Conservation (phyloP, 345 rosid genomes). For the Heritiera littoralis region DNA sequence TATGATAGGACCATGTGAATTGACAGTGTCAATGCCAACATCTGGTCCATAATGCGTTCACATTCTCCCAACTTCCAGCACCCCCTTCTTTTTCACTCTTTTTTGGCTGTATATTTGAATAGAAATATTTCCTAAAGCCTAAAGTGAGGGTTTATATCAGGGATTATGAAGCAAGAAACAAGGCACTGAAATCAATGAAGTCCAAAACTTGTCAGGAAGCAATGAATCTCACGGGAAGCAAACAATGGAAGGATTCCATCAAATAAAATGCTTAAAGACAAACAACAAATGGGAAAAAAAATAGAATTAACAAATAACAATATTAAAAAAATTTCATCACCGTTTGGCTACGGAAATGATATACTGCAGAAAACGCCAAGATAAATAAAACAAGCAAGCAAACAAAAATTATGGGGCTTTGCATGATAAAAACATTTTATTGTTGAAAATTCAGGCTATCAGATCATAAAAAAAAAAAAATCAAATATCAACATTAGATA, state of each 20-base stretch:
- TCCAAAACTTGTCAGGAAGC: constrained; percentile 5
- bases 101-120: background rate
- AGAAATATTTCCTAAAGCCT: background rate
- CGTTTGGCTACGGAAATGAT: background rate
- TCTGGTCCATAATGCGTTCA: background rate
- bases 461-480: background rate
- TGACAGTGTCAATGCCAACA: background rate
- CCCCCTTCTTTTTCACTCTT: background rate
- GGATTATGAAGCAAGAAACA: background rate
- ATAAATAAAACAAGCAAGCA: constrained; percentile 3
- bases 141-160: background rate
- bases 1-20: constrained; percentile 10
- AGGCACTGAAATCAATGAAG: background rate
- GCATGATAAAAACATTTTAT: background rate
- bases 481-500: background rate
- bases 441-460: background rate
- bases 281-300: background rate
- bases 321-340: background rate
- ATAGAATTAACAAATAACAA: background rate
- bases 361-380: constrained; percentile 2
- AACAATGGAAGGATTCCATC: constrained; percentile 10
- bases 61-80: background rate
- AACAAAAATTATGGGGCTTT: background rate
- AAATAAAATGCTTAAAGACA: background rate
- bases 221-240: constrained; percentile 15